Base-by-base conservation (phyloP, 2,329 filamentous ascomycete species). In the Capronia coronata region DNA sequence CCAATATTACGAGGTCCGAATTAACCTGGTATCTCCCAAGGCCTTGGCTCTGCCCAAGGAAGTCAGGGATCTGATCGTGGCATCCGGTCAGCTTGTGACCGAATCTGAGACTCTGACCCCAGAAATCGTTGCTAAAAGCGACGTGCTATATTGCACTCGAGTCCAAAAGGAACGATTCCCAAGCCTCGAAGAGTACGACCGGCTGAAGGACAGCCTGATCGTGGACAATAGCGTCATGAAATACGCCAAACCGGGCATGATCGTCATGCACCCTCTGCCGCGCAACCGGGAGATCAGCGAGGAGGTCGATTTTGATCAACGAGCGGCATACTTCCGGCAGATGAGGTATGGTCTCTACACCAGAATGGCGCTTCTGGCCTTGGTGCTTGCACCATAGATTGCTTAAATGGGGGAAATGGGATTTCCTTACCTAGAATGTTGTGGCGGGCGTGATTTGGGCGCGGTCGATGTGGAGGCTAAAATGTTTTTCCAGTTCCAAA, bases 281-380 rank as follows among this genome's bases (percentile, higher is more conserved):
- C 80, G 93, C 64, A 97, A 97, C 65, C 82, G 85, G 59, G 93
- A 98, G 77, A 84, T 98, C 65, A 82, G 83, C 27, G 88, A 94
- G 71, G 93, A 98, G 74, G 89, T 98, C 42, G 93, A 98, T 71
- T 95, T 94, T 72, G 93, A 98, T 73, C 88, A 94, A 67, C 76
- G 93, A 62, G 93, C 93, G 51, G 91, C 93, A 48, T 98, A 98
- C 75, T 98, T 98, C 73, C 83, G 93, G 86, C 93, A 98, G 86
- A 91, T 95, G 73, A 82, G 86, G 72, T 96, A 97, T 72, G 93
- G 93, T 62, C 80, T 98, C 63, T 97, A 96, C 77, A 94, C 87
- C 70, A 86, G 93, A 68, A 98, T 98, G 93, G 93, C 93, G 61
- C 73, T 98, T 72, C 77, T 98, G 68, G 93, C 93, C 60, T 76